Conservation (phyloP, 2,329 filamentous ascomycete species). For the Aspergillus sp. region DNA sequence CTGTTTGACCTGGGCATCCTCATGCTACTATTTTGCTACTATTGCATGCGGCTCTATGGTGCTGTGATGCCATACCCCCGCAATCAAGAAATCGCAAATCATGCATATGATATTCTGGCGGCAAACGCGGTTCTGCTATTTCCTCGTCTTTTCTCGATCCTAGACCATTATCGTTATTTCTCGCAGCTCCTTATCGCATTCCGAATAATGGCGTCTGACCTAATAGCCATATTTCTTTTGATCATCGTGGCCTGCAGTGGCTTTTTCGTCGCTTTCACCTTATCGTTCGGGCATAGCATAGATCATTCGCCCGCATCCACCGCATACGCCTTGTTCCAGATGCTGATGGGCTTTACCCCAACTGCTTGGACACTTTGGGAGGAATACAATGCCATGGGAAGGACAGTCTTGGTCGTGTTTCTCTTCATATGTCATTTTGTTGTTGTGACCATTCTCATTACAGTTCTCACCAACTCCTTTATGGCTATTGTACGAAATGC, state of each 20-base stretch:
- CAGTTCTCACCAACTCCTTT: conserved; percentile 93
- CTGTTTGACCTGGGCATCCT: conserved; percentile 89
- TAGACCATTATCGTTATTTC: conserved; percentile 95
- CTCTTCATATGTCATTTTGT: conserved; percentile 94
- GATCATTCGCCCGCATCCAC: conserved; percentile 65
- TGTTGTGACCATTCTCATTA: conserved; percentile 89
- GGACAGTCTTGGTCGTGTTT: conserved; percentile 71
- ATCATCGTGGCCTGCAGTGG: conserved; percentile 87
- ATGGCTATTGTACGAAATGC: conserved; percentile 93
- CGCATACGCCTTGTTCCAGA: conserved; percentile 89
- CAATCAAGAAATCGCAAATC: conserved; percentile 66
- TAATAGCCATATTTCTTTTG: conserved; percentile 77
- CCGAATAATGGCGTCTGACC: conserved; percentile 85
- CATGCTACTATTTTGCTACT: conserved; percentile 79
- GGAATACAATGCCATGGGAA: conserved; percentile 74
- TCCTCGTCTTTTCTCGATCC: conserved; percentile 83
- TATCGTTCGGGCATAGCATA: conserved; percentile 63
- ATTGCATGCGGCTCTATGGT: conserved; percentile 82
- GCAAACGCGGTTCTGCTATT: conserved; percentile 86
- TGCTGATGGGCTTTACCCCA: conserved; percentile 92
- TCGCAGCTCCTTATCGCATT: conserved; percentile 93
- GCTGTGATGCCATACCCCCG: conserved; percentile 72
- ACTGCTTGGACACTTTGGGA: conserved; percentile 90
- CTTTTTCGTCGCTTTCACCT: conserved; percentile 90
- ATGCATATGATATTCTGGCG: conserved; percentile 91